A percentile compares a stretch with the other conserved stretches of the same genome.
These are phyloP conservation scores for Penicillium simplicissimum DNA, from an alignment of 495 filamentous ascomycete genomes.

Conservation along the genomic window DNA sequence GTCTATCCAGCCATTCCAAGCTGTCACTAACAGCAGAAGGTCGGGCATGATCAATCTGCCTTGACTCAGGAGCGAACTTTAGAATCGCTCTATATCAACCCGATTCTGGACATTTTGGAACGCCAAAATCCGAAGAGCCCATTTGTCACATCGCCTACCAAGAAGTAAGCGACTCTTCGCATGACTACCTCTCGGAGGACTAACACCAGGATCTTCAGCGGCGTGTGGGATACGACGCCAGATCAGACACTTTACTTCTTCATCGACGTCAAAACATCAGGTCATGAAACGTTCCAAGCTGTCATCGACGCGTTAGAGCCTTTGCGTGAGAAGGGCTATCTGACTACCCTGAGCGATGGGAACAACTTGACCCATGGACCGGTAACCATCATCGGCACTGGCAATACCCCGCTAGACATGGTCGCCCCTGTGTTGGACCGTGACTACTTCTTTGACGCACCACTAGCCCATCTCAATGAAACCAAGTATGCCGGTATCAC, in stretches of 20 bases:
- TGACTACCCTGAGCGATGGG: constrained; percentile 57
- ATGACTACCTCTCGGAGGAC: background rate
- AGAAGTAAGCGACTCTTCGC: constrained; percentile 32
- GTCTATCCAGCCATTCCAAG: background rate
- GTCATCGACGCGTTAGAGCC: constrained; percentile 65
- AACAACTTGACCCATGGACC: constrained; percentile 50
- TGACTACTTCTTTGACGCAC: constrained; percentile 65
- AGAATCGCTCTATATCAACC: constrained; percentile 57
- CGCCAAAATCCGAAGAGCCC: constrained; percentile 47
- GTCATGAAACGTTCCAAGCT: constrained; percentile 50
- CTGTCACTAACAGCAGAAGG: constrained; percentile 25
- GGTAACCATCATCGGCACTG: constrained; percentile 78
- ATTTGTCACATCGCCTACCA: constrained; percentile 40
- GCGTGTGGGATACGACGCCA: constrained; percentile 51
- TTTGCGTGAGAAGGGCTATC: constrained; percentile 60
- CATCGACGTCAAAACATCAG: constrained; percentile 68
- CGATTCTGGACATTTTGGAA: constrained; percentile 53
- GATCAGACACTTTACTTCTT: constrained; percentile 67
- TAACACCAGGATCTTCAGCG: constrained; percentile 27
- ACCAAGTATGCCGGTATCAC: constrained; percentile 46
- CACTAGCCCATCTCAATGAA: constrained; percentile 48
- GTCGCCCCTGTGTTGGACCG: constrained; percentile 51
- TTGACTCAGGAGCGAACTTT: constrained; percentile 54
- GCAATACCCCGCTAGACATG: constrained; percentile 70
- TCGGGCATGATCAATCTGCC: constrained; percentile 57